Conservation (phyloP, 1,139 yeast species). For the Trichomonascaceae sp. region DNA sequence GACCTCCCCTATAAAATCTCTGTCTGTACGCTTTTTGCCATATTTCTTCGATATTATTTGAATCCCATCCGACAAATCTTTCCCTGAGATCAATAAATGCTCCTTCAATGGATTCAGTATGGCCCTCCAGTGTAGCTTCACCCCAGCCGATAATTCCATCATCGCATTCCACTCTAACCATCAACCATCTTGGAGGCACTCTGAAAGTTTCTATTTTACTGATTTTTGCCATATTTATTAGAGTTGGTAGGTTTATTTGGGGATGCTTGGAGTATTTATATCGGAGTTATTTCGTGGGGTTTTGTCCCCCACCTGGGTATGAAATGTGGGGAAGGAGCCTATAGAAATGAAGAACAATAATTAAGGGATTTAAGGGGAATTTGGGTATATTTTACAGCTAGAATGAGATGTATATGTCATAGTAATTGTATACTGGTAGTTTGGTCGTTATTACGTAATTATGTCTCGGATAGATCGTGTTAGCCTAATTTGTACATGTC, state of each 20-base stretch:
- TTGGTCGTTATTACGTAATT: background rate
- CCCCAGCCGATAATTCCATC: slow-evolving; percentile 32
- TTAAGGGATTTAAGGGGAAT: background rate
- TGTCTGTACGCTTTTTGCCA: slow-evolving; percentile 30
- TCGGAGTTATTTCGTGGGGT: background rate
- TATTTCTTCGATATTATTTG: slow-evolving; percentile 29
- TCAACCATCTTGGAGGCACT: slow-evolving; percentile 30
- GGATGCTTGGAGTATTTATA: background rate
- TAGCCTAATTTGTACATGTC: background rate
- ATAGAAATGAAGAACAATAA: too few relatives aligned
- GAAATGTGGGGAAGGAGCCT: background rate
- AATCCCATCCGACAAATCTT: slow-evolving; percentile 31
- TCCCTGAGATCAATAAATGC: slow-evolving; percentile 28
- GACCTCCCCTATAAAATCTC: slow-evolving; percentile 31
- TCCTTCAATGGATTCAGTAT: slow-evolving; percentile 31
- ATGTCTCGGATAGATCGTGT: background rate
- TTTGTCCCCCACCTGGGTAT: background rate
- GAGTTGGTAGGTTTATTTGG: background rate
- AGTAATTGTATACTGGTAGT: too few relatives aligned
- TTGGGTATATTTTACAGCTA: background rate
- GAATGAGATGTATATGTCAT: too few relatives aligned
- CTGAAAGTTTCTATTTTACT: slow-evolving; percentile 27
- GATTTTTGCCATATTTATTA: slow-evolving; percentile 15
- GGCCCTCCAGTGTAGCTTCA: slow-evolving; percentile 30
- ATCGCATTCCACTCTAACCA: slow-evolving; percentile 27